Base-by-base conservation (phyloP, 805 yeast genomes). In the Candida gorgasii region DNA sequence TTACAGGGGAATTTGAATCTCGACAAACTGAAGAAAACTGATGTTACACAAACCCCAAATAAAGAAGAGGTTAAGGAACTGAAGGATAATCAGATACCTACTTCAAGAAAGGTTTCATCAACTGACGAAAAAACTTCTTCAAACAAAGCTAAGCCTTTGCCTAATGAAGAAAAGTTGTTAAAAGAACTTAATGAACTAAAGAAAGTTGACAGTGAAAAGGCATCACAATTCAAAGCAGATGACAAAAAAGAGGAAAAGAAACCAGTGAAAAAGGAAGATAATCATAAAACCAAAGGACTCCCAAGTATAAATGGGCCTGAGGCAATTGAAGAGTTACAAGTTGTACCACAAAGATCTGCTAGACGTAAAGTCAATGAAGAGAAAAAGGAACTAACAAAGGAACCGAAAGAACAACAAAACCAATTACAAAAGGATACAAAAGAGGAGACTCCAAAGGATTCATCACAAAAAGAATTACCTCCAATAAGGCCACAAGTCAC, bases 341-440 rank as follows among this genome's bases (percentile, higher is more conserved):
- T 31, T 4, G 42, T 59, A 17, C 65, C 66, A 3, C 60, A 57
- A 42, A 41, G 67, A 28, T 59, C 65, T 3, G 53, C 62, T 11
- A 46, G 65, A 44, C 37, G 63, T 27, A 46, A 43, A 29, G 23
- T 15, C 12, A 22, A n/a, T 11, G 31, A 35, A 12, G 44, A 41
- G 14, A 29, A 40, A 20, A 22, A 36, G 24, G 20, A 29, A 18
- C 8, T 6, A 39, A 9, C 17, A 19, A 34, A 17, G 8, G 20
- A 22, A 31, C 18, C 14, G 3, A 17, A 16, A 27, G 17, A 28
- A 29, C 14, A 17, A 29, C 12, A n/a, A 13, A 29, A 19, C n/a
- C 13, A 33, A 29, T 6, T 17, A 33, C 8, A 14, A 15, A 8
- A 27, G 15, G 28, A 37, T 19, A 20, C n/a, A 17, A 18, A 27